phyloP scores from a whole-genome alignment of 2,329 filamentous ascomycete species.

The Graphilbum sp. region DNA sequence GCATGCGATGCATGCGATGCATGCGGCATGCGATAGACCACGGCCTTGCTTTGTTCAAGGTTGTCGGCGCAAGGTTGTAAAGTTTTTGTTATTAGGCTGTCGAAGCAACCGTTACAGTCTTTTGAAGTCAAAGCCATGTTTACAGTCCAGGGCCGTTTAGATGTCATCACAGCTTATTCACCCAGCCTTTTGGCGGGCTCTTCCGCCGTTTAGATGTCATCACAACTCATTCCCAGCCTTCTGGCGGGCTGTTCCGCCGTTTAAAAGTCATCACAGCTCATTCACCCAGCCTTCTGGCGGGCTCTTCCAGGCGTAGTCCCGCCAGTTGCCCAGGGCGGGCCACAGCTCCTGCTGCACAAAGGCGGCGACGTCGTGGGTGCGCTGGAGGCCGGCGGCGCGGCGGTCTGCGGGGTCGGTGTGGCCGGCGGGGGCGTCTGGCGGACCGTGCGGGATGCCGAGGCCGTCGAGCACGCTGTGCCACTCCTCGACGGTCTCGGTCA shows the following conservation, averaged over 20 bases:
- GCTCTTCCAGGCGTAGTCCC: conserved; percentile 36
- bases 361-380: conserved; percentile 15
- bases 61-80: too few species aligned
- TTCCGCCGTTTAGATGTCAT: too few species aligned
- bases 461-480: conserved; percentile 38
- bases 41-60: neutral
- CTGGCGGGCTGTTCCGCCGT: too few species aligned
- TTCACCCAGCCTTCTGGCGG: conserved; percentile 10
- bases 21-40: too few species aligned
- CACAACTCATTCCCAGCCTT: too few species aligned
- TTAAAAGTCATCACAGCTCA: conserved; percentile 4
- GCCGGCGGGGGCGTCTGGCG: conserved; percentile 1
- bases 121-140: too few species aligned
- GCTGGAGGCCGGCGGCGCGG: conserved; percentile 10
- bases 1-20: too few species aligned
- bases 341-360: conserved; percentile 30
- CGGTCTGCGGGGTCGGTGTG: neutral
- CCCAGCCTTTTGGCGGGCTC: conserved; percentile 10
- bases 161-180: conserved; percentile 9
- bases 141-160: too few species aligned
- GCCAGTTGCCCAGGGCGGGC: conserved; percentile 40
- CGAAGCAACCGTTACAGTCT: too few species aligned
- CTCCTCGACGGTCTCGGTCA: conserved; percentile 44
- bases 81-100: too few species aligned
- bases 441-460: conserved; percentile 14